Evolutionary conservation across 2,329 filamentous ascomycete species (phyloP), one percentile per base, ranked within the genome.

Genomic region (Fusarium pseudograminearum): DNA sequence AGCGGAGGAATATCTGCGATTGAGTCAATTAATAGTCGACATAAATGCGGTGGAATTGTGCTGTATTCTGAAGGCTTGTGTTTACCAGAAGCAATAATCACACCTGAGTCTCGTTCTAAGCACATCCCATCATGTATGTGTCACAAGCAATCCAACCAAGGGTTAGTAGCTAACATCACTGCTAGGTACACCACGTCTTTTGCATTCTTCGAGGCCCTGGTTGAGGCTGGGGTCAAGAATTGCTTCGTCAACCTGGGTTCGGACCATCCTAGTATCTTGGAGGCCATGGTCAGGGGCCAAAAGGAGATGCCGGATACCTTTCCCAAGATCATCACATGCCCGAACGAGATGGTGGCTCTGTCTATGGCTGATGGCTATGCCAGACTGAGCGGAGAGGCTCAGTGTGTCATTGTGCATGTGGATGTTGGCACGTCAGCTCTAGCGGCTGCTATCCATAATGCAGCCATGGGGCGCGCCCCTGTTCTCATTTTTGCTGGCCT

Each of bases 161-260:
- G 0, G 4, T 4, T 7, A 9, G 3, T 4, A 3, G 10, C 52
- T 61, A 33, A 61, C 36, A n/a, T 0, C 0, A 11, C 2, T 7
- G 15, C 11, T 5, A 65, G 60, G 61, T 65, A 65, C 20, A 65
- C 61, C 3, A 65, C 61, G n/a, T 65, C 61, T 0, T 65, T 65
- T 10, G 61, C 61, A 28, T 65, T 65, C 1, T 65, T 65, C 0
- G 61, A 65, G 60, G 61, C 61, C 52, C 33, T 65, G 24, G 60
- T 63, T 4, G 60, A 65, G 6, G 82, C 83, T 8, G 84, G 84
- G 42, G 80, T 86, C 50, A 82, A 79, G 33, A 80, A 85, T 77
- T 80, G 83, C 59, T 86, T 86, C 52, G 84, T 85, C 45, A 86
- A 86, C 60, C 74, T 86, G 10, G 84, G 84, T n/a, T 85, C 83